These are phyloP conservation scores for Cantharellus anzutake DNA, from an alignment of 768 basidiomycete species.

Conservation along the genomic window DNA sequence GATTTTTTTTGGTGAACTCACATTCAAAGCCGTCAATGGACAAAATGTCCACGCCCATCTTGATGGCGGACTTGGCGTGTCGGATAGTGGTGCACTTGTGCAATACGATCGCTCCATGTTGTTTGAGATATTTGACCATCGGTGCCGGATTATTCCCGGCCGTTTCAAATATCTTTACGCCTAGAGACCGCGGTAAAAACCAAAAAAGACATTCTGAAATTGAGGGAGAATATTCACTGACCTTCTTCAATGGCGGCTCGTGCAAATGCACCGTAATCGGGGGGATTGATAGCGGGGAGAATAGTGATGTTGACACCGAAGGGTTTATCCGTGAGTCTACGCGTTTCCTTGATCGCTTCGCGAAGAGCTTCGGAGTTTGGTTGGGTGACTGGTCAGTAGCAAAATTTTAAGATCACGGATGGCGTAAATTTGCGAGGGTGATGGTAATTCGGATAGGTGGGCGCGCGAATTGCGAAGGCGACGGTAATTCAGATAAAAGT, in stretches of 20 bases:
- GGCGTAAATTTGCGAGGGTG: neutral
- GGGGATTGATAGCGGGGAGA: constrained; percentile 78
- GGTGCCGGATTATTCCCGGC: constrained; percentile 77
- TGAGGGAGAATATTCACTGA: neutral
- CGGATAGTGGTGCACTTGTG: constrained; percentile 82
- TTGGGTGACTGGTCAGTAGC: constrained; percentile 71
- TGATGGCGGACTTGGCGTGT: constrained; percentile 65
- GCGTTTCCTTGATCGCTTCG: constrained; percentile 59
- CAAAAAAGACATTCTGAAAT: neutral
- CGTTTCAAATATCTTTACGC: constrained; percentile 78
- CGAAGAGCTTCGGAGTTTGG: constrained; percentile 69
- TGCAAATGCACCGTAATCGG: constrained; percentile 75
- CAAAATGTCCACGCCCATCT: constrained; percentile 64
- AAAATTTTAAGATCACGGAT: constrained; percentile 29
- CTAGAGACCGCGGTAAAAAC: constrained; percentile 13
- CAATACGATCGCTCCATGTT: constrained; percentile 50
- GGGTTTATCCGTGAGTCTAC: constrained; percentile 44
- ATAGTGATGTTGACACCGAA: constrained; percentile 37
- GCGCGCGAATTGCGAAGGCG: no score
- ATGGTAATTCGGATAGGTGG: no score
- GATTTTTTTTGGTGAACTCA: constrained; percentile 16
- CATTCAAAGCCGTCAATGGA: constrained; percentile 90
- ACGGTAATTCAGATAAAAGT: no score
- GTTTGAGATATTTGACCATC: constrained; percentile 63
- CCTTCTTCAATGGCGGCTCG: constrained; percentile 66